Conservation (phyloP, 441 rosid genomes). For the Bocquillonia castaneifolia region DNA sequence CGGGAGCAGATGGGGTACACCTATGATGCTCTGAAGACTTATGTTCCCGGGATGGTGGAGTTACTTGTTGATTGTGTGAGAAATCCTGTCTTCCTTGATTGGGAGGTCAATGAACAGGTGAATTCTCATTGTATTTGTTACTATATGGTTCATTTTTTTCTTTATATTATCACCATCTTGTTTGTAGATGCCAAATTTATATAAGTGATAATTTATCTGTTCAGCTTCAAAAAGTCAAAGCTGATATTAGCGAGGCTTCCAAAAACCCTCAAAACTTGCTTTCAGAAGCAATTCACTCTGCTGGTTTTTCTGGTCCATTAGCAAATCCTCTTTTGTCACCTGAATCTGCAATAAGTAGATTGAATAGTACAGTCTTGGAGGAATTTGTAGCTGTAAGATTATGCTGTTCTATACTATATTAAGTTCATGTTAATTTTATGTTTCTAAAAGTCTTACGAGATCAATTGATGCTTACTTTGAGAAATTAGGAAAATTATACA, state of each 20-base stretch:
- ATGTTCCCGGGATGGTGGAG: conserved; percentile 85
- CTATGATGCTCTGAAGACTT: conserved; percentile 80
- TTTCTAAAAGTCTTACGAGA: not conserved
- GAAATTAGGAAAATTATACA: conserved; percentile 67
- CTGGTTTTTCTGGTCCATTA: conserved; percentile 66
- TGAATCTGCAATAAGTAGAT: conserved; percentile 48
- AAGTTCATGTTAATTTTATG: not conserved
- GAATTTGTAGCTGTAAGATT: conserved; percentile 68
- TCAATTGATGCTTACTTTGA: conserved; percentile 19
- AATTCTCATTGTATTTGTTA: not conserved
- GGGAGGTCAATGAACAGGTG: conserved; percentile 92
- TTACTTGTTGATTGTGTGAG: conserved; percentile 78
- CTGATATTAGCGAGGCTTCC: conserved; percentile 48
- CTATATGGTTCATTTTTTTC: not conserved
- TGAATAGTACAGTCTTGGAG: conserved; percentile 57
- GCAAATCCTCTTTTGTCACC: conserved; percentile 78
- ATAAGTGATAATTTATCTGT: not conserved
- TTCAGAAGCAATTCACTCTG: conserved; percentile 76
- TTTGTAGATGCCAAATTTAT: not conserved
- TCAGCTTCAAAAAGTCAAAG: conserved; percentile 64
- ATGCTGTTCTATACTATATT: too few species aligned
- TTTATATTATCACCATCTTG: not conserved
- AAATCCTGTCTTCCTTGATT: conserved; percentile 81
- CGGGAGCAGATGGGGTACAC: conserved; percentile 84
- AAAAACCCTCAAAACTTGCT: conserved; percentile 73